phyloP scores from a whole-genome alignment of 2,329 filamentous ascomycete species.

The Fusarium haematococcum region DNA sequence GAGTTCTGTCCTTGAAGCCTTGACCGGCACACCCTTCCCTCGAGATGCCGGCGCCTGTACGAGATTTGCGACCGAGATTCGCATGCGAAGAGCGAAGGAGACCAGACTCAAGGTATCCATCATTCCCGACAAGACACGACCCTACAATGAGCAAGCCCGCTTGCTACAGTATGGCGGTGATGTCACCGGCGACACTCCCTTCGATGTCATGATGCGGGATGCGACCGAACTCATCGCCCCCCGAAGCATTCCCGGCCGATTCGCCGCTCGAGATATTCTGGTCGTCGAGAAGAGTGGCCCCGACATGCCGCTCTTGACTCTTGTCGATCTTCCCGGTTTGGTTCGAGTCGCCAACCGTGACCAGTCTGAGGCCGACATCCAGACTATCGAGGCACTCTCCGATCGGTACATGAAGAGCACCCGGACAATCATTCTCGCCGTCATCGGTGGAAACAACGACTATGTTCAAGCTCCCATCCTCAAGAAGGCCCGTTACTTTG shows the following conservation, averaged over 20 bases:
- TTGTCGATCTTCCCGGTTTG: constrained; percentile 72
- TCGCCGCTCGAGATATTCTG: constrained; percentile 65
- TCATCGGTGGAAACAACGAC: constrained; percentile 67
- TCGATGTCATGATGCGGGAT: constrained; percentile 63
- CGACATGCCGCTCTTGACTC: constrained; percentile 68
- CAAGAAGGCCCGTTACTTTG: constrained; percentile 63
- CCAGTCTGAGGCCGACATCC: constrained; percentile 64
- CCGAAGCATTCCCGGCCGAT: constrained; percentile 62
- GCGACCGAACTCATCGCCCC: constrained; percentile 64
- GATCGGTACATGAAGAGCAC: constrained; percentile 68
- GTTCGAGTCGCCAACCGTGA: constrained; percentile 65
- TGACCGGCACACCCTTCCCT: constrained; percentile 72
- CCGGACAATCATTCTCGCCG: constrained; percentile 66
- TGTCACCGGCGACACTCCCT: constrained; percentile 58
- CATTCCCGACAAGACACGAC: constrained; percentile 64
- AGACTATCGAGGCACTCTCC: constrained; percentile 63
- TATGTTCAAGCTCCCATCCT: constrained; percentile 65
- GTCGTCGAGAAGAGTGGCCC: constrained; percentile 70
- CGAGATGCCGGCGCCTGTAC: constrained; percentile 71
- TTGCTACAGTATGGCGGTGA: constrained; percentile 62
- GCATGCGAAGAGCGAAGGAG: constrained; percentile 62
- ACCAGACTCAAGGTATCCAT: constrained; percentile 62
- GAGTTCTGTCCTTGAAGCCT: constrained; percentile 72
- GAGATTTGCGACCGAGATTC: constrained; percentile 70
- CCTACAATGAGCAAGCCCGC: constrained; percentile 59